Conservation (phyloP, 306 rosid species). For the Castanopsis chinensis region DNA sequence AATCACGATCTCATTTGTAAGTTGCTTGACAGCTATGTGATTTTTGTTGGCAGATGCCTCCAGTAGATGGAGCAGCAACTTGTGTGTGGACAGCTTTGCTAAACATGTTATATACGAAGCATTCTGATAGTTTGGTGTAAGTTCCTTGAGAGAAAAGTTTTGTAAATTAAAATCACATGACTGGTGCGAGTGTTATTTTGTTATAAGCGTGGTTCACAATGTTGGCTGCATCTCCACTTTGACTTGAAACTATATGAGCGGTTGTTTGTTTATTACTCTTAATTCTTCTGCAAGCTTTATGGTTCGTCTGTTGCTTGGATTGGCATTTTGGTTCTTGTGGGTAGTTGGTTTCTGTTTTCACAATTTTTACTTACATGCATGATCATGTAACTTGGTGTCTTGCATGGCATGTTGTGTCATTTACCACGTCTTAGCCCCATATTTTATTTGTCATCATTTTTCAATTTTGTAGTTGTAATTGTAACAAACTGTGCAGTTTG, state of each 20-base stretch:
- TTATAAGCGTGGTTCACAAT: too few species aligned
- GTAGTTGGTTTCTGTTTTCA: background rate
- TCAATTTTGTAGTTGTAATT: background rate
- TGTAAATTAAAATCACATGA: background rate
- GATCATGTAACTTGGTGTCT: background rate
- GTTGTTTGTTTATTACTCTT: background rate
- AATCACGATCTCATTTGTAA: background rate
- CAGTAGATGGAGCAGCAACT: background rate
- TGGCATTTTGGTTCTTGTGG: background rate
- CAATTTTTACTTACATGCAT: background rate
- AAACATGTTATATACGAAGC: background rate
- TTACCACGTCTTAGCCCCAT: background rate
- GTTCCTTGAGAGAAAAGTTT: background rate
- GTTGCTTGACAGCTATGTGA: background rate
- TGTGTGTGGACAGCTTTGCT: background rate
- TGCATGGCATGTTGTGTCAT: background rate
- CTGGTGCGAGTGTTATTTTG: too few species aligned
- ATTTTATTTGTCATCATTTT: background rate
- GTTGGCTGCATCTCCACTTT: too few species aligned
- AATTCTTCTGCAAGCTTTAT: background rate
- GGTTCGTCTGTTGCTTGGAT: background rate
- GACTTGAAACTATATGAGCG: background rate
- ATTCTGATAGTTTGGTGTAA: background rate
- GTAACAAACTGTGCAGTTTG: background rate
- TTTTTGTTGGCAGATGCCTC: slow-evolving; percentile 32